Percentiles rank a stretch among this genome's conserved stretches.
Conservation (phyloP, 1,139 yeast species). For the Magnusiomyces fungicola region DNA sequence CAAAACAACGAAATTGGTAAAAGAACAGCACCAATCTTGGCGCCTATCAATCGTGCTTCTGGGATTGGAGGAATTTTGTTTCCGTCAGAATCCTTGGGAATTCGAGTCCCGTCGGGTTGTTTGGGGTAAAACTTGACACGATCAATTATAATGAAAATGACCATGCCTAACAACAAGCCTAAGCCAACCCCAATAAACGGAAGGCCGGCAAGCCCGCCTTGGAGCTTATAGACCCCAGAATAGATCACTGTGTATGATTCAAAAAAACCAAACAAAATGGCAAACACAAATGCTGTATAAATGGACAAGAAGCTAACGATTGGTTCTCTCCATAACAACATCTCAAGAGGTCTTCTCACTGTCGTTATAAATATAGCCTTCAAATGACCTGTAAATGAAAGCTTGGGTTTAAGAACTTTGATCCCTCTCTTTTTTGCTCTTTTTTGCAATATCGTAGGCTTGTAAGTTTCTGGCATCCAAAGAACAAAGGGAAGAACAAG, state of each 20-base stretch:
- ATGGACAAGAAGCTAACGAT: slow-evolving; percentile 17
- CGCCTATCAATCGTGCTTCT: slow-evolving; percentile 30
- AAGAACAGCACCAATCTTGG: slow-evolving; percentile 43
- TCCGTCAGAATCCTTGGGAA: slow-evolving; percentile 11
- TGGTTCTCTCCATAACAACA: slow-evolving; percentile 13
- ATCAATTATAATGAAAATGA: slow-evolving; percentile 23
- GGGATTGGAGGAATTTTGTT: slow-evolving; percentile 9
- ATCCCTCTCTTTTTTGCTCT: slow-evolving; percentile 59
- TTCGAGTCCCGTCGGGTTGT: slow-evolving; percentile 15
- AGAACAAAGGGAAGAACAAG: slow-evolving; percentile 48
- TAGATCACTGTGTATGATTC: slow-evolving; percentile 22
- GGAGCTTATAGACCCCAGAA: slow-evolving; percentile 19
- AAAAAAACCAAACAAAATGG: slow-evolving; percentile 19
- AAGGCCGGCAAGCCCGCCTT: slow-evolving; percentile 8
- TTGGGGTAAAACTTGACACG: slow-evolving; percentile 32
- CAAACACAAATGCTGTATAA: slow-evolving; percentile 16
- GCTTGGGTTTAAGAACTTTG: slow-evolving; percentile 35
- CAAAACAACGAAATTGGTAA: slow-evolving; percentile 68
- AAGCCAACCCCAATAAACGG: slow-evolving; percentile 20
- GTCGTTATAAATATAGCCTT: slow-evolving; percentile 35
- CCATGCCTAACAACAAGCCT: slow-evolving; percentile 25
- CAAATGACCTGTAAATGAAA: slow-evolving; percentile 29
- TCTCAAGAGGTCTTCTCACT: slow-evolving; percentile 12
- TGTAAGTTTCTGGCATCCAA: slow-evolving; percentile 60
- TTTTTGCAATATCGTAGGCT: slow-evolving; percentile 47